Conservation (phyloP, 2,329 filamentous ascomycete species). For the Aspergillus tamarii region DNA sequence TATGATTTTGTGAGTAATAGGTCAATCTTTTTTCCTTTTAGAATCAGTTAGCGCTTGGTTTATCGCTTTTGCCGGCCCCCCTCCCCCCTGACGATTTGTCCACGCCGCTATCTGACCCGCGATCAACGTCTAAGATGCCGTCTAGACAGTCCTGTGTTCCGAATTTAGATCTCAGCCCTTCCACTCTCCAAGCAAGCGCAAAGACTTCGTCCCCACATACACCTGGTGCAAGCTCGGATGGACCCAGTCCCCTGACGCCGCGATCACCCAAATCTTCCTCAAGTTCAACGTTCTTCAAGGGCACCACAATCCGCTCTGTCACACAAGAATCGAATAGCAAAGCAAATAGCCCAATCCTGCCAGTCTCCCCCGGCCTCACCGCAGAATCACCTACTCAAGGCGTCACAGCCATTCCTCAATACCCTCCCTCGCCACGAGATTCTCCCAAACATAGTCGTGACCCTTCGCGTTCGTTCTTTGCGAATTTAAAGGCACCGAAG, state of each 20-base stretch:
- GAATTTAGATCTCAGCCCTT: slow-evolving; percentile 42
- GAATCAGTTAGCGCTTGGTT: slow-evolving; percentile 4
- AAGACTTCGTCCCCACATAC: slow-evolving; percentile 38
- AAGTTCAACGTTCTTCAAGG: slow-evolving; percentile 41
- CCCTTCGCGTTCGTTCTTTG: slow-evolving; percentile 51
- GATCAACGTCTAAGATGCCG: slow-evolving; percentile 36
- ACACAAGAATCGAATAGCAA: slow-evolving; percentile 39
- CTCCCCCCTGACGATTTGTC: slow-evolving; percentile 4
- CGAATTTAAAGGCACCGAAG: slow-evolving; percentile 51
- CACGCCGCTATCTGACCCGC: slow-evolving; percentile 14
- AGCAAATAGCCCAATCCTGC: slow-evolving; percentile 30
- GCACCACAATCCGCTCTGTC: slow-evolving; percentile 46
- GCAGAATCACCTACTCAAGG: slow-evolving; percentile 43
- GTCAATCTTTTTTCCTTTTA: background rate
- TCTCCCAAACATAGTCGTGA: slow-evolving; percentile 47
- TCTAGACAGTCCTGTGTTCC: slow-evolving; percentile 40
- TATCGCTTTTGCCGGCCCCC: slow-evolving; percentile 10
- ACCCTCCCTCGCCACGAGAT: slow-evolving; percentile 47
- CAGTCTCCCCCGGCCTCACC: slow-evolving; percentile 31
- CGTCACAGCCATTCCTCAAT: slow-evolving; percentile 50
- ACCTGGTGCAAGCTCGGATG: slow-evolving; percentile 40
- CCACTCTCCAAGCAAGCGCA: slow-evolving; percentile 32
- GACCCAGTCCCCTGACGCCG: slow-evolving; percentile 40
- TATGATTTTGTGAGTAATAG: background rate
- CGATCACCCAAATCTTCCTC: slow-evolving; percentile 43